Evolutionary conservation across 73 alveolate species (phyloP), one percentile per base, ranked within the genome.

Genomic region (Paramecium primaurelia): DNA sequence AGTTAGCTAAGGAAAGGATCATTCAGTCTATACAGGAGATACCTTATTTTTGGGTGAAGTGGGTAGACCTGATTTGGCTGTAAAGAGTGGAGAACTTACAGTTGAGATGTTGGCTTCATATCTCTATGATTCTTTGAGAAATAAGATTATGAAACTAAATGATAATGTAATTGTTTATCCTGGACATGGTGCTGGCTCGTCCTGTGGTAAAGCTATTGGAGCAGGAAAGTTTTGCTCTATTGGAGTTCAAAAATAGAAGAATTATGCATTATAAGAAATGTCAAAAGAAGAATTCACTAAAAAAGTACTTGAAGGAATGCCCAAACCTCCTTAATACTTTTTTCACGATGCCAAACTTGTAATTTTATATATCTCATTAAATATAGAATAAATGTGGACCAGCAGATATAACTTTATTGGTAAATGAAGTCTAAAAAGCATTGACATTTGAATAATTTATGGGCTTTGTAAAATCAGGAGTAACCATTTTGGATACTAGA

Each of bases 141-240:
- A 85, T 18, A 94, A 93, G 92, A 60, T 95, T 16, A 42, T 94
- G 92, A 86, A 92, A 37, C 92, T 94, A 30, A 93, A 85, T 58
- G 97, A 94, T 38, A 96, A 95, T 34, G 95, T 94, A 32, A 77
- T 93, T 1, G 95, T 95, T 14, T 92, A 92, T 58, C 96, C 98
- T n/a, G 98, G 98, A 11, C 98, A 95, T 36, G 98, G 98, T 6
- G 96, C 96, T 1, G 98, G 95, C 26, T 93, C 97, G 6, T 84
- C 96, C 36, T 86, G 95, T n/a, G 98, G 96, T 2, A 89, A 89
- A 44, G 71, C 86, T 38, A 89, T 89, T 32, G 86, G 92, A 9
- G 71, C 86, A 45, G 94, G 94, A 45, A 89, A 90, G 12, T 26
- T 8, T 45, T 32, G 92, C 36, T 83, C 95, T 44, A 38, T 92